Evolutionary conservation across 2,329 filamentous ascomycete species (phyloP), one percentile per base, ranked within the genome.

Genomic region (Fusarium camptoceras): DNA sequence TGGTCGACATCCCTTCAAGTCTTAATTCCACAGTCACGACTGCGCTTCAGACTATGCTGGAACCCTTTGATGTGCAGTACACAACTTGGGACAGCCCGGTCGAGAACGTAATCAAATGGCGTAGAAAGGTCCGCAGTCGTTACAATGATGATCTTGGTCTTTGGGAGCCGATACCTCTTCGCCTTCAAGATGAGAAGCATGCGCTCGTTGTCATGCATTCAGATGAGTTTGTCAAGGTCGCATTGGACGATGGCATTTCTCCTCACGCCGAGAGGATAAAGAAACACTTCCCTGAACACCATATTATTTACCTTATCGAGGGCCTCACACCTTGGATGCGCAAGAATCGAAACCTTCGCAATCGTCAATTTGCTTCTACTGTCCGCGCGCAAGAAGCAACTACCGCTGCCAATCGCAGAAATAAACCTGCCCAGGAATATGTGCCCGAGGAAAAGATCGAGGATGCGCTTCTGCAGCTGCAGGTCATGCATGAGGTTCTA

Each of bases 251-350:
- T 25, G 81, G 84, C 64, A 77, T 96, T 4, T 84, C 90, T 59
- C 71, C 84, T 3, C 88, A 94, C 77, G 83, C 92, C 25, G 74
- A 81, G 2, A 81, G 78, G 12, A 83, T 93, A 71, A 86, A 86
- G 74, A 80, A 75, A 1, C 80, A 83, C 49, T 90, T 91, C 73
- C 80, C 84, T 0, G 75, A 75, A 2, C 83, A 85, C 69, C 85
- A 85, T 42, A 77, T 89, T 15, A 87, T 95, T 42, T 94, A 93
- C 73, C 80, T 95, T 1, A 86, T 96, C 22, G 90, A 95, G 73
- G 92, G 92, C 1, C 81, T 94, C 1, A 81, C 77, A 0, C 73
- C 83, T 0, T 93, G 90, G 88, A 87, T 90, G 81, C 86, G 88
- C 60, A 93, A 91, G 77, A 93, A 92, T 70, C 85, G 85, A 48